Conservation (phyloP, 768 basidiomycete species). For the Termitomyces titanicus region DNA sequence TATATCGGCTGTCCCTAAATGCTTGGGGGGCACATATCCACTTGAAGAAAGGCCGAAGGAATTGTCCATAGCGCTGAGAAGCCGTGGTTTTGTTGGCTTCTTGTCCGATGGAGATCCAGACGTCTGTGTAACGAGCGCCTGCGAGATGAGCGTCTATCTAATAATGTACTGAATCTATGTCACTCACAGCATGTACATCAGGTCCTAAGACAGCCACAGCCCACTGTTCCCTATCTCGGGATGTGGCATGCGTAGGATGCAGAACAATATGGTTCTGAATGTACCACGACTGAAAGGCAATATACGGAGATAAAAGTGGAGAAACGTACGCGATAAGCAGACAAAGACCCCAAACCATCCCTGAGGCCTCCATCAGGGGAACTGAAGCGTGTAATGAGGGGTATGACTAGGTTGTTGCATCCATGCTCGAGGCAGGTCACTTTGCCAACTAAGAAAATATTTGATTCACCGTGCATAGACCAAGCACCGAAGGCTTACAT, state of each 20-base stretch:
- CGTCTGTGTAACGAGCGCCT: not conserved
- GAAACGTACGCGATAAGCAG: conserved; percentile 40
- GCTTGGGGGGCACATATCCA: not conserved
- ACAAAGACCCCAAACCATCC: conserved; percentile 44
- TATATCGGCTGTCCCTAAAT: not conserved
- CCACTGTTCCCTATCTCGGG: conserved; percentile 18
- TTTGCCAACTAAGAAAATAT: conserved; percentile 31
- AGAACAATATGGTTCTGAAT: conserved; percentile 26
- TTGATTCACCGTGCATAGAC: not conserved
- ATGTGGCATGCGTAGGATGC: conserved; percentile 24
- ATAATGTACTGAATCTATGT: not conserved
- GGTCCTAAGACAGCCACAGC: not conserved
- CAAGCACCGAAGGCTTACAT: conserved; percentile 27
- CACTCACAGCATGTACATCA: not conserved
- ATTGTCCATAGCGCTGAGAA: conserved; percentile 8
- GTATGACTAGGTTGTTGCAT: conserved; percentile 31
- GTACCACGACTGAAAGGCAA: not conserved
- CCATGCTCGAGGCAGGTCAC: conserved; percentile 45
- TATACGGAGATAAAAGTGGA: not conserved
- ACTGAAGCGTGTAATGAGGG: conserved; percentile 26
- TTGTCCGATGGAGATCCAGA: not conserved
- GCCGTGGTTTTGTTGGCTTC: conserved; percentile 4
- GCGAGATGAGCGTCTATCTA: conserved; percentile 2
- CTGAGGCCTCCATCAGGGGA: conserved; percentile 35
- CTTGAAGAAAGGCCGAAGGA: conserved; percentile 3